These are phyloP conservation scores for Phaeoacremonium minimum DNA, from an alignment of 2,329 filamentous ascomycete genomes.

Conservation along the genomic window DNA sequence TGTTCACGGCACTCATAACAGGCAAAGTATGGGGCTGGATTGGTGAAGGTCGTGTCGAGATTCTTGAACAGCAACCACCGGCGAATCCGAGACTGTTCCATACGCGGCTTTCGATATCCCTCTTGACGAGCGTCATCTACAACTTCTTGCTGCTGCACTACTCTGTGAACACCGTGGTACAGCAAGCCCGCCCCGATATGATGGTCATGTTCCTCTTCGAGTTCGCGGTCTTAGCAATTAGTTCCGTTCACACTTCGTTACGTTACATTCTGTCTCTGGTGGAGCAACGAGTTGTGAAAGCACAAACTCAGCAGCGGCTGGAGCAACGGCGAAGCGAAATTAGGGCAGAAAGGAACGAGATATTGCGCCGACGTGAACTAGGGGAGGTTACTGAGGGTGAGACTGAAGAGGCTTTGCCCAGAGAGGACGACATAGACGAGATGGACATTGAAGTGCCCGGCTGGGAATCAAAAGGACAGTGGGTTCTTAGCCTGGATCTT, in stretches of 20 bases:
- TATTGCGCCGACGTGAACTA: constrained; percentile 41
- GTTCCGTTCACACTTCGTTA: constrained; percentile 72
- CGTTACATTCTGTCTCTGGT: constrained; percentile 76
- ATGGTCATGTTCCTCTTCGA: constrained; percentile 99
- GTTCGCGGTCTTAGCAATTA: constrained; percentile 81
- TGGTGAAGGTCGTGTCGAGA: constrained; percentile 87
- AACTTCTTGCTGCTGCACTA: constrained; percentile 78
- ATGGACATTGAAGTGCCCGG: constrained; percentile 93
- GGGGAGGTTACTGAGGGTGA: constrained; percentile 42
- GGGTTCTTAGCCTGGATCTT: constrained; percentile 84
- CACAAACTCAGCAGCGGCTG: constrained; percentile 68
- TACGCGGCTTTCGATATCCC: constrained; percentile 70
- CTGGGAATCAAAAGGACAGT: constrained; percentile 95
- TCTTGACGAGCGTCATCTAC: constrained; percentile 75
- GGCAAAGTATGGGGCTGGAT: constrained; percentile 99
- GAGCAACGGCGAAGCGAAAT: constrained; percentile 66
- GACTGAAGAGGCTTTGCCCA: constrained; percentile 44
- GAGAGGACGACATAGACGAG: constrained; percentile 74
- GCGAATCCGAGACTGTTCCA: constrained; percentile 87
- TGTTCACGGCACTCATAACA: constrained; percentile 90
- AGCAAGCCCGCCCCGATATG: constrained; percentile 90
- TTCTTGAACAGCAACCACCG: constrained; percentile 91
- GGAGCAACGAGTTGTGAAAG: constrained; percentile 70
- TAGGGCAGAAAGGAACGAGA: constrained; percentile 50
- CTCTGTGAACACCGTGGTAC: constrained; percentile 75